phyloP scores from a whole-genome alignment of 331 rosid genomes.

The Saraca asoca region DNA sequence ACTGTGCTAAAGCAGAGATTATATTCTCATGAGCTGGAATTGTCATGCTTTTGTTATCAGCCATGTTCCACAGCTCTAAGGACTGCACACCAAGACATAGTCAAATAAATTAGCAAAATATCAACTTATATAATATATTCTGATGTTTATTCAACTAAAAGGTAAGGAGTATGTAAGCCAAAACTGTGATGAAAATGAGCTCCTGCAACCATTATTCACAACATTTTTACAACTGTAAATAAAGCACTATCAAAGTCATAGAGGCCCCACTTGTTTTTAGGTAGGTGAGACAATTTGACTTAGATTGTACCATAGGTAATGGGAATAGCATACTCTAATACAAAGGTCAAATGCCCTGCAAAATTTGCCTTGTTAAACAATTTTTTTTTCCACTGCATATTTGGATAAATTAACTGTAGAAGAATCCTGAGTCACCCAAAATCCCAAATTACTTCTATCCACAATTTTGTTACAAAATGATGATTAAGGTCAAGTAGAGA shows the following conservation, averaged over 20 bases:
- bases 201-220: too few relatives aligned
- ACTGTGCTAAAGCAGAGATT: slow-evolving; percentile 51
- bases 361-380: background rate
- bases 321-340: too few relatives aligned
- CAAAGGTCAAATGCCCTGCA: slow-evolving; percentile 2
- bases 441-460: background rate
- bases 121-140: background rate
- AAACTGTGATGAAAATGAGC: too few relatives aligned
- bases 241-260: too few relatives aligned
- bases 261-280: too few relatives aligned
- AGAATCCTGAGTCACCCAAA: background rate
- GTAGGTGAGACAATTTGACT: too few relatives aligned
- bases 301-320: too few relatives aligned
- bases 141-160: slow-evolving; percentile 4
- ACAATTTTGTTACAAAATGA: background rate
- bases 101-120: slow-evolving; percentile 1
- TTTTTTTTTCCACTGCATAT: background rate
- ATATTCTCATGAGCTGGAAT: slow-evolving; percentile 48
- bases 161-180: background rate
- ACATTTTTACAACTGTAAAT: too few relatives aligned
- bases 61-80: slow-evolving; percentile 57
- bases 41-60: slow-evolving; percentile 58
- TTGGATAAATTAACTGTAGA: background rate
- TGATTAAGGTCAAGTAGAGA: background rate
- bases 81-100: slow-evolving; percentile 34